Base-by-base conservation (phyloP, 2,329 filamentous ascomycete genomes). In the Zymoseptoria brevis region DNA sequence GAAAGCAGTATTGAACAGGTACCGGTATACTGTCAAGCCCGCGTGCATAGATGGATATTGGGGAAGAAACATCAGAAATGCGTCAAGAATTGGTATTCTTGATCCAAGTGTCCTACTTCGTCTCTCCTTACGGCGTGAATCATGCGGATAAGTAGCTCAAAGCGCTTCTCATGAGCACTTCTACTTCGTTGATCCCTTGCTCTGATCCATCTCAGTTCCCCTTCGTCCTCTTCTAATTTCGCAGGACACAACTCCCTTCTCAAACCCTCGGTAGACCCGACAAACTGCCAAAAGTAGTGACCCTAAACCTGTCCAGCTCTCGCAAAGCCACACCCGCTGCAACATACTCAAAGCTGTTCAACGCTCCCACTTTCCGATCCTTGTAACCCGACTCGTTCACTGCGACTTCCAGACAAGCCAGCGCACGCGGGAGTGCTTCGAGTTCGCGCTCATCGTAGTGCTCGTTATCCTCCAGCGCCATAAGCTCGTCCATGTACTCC, bases 301-400 rank as follows among this genome's bases (percentile, higher is more conserved):
- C 55, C 8, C 60, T 51, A 9, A 62, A 69, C n/a, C 68, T 72
- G 66, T 77, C 73, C 54, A 83, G 68, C 71, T 83, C 79, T 57
- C 74, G 74, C 74, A 83, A 70, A 58, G 77, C 79, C 0, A 80
- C 75, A 0, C 74, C 75, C 4, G 79, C 79, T 58, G 80, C 77
- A 16, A 84, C 71, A 68, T 82, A 83, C 62, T 73, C 75, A 69
- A 82, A 84, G 62, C 80, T 83, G 62, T 74, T 68, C 57, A 82
- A 59, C 56, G 73, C 64, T 0, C 74, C 73, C 1, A 68, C 59
- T 26, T 66, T 62, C 29, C 67, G 66, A 50, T 74, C 72, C 62
- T 65, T 67, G 1, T 63, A 66, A 11, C 72, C 67, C 4, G 55
- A 68, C 54, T 77, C 72, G 49, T 74, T 63, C 16, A 77, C 64